phyloP scores from a whole-genome alignment of 2,329 filamentous ascomycete species.

The Emydomyces testavorans region DNA sequence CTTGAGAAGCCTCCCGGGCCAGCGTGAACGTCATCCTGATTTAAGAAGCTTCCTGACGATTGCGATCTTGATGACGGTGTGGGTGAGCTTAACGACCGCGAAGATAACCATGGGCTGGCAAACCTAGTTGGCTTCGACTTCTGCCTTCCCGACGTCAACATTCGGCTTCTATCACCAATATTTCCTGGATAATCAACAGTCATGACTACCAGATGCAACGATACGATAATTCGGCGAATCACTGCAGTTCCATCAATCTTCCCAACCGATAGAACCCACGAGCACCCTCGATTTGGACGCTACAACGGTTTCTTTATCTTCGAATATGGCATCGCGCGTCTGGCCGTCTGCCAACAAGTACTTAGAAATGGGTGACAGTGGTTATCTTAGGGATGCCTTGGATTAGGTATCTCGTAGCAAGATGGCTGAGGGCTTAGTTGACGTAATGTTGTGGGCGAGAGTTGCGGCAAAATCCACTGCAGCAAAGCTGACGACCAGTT shows the following conservation, averaged over 20 bases:
- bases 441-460: slow-evolving; percentile 6
- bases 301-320: background rate
- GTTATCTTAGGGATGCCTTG: background rate
- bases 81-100: background rate
- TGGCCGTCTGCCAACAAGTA: background rate
- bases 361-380: background rate
- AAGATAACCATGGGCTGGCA: slow-evolving; percentile 4
- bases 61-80: slow-evolving; percentile 4
- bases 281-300: slow-evolving; percentile 3
- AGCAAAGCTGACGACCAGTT: slow-evolving; percentile 3
- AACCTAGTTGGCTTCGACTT: slow-evolving; percentile 9
- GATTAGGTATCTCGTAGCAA: background rate
- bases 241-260: background rate
- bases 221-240: background rate
- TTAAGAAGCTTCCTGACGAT: slow-evolving; percentile 7
- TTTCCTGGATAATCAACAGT: slow-evolving; percentile 3
- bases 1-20: slow-evolving; percentile 4
- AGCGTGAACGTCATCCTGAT: slow-evolving; percentile 7
- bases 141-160: background rate
- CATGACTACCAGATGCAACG: slow-evolving; percentile 1
- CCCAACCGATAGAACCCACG: background rate
- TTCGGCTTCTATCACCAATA: background rate
- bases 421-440: slow-evolving; percentile 6
- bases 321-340: slow-evolving; percentile 5
- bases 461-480: background rate